Evolutionary conservation across 352 stramenopile genomes (phyloP), one percentile per base, ranked within the genome.

Genomic region (Phytophthora idaei): DNA sequence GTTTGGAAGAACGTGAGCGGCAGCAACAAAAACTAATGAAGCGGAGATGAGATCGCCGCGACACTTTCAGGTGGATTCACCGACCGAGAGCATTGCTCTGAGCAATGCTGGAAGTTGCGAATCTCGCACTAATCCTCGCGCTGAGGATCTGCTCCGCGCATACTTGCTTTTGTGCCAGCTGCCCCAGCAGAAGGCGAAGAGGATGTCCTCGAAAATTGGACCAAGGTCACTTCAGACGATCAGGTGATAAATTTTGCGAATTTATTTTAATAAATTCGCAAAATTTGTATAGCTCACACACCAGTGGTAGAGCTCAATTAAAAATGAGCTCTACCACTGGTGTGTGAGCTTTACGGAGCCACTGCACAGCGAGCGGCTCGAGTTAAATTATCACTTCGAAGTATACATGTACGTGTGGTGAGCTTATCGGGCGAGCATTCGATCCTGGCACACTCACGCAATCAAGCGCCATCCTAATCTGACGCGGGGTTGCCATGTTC

Each of bases 141-240:
- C 50, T 48, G 25, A 14, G 14, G 53, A 69, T 69, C 45, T 57
- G 31, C 27, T 28, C 44, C 28, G 46, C 28, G 25, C n/a, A n/a
- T 32, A 50, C 50, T 17, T 17, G 55, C 29, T 31, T 45, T 49
- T n/a, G 29, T 3, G 6, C 58, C 57, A 72, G 46, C 64, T 72
- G 64, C 58, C 49, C 10, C 2, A 39, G 34, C 14, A 53, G 52
- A 63, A 70, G 55, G 28, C 41, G 44, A 66, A 60, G 15, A 67
- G 49, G 63, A 71, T 71, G 63, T 66, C 29, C 41, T 46, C 2
- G 25, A 69, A 64, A 49, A 52, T 59, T 69, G 29, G 15, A 64
- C 45, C 32, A 50, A 28, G 5, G 54, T 41, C 28, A 50, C 36
- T 21, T 1, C 21, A 21, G 21, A 21, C 21, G 21, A 21, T 21